These are phyloP conservation scores for Eremothecium coryli DNA, from an alignment of 1,139 yeast genomes.

Conservation along the genomic window DNA sequence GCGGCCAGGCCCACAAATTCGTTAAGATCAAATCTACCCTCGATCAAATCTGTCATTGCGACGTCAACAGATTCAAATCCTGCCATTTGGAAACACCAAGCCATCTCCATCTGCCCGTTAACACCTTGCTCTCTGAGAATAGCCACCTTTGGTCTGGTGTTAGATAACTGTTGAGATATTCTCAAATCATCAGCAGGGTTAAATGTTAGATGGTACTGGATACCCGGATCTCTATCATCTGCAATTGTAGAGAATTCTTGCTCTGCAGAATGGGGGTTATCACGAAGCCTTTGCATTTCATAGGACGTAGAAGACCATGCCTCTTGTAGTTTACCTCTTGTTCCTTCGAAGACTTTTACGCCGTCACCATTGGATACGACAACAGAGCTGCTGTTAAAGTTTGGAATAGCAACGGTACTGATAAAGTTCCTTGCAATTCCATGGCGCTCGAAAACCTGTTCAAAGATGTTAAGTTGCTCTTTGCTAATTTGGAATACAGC, in stretches of 20 bases:
- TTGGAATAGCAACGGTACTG: slow-evolving; percentile 59
- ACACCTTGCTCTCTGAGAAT: slow-evolving; percentile 98
- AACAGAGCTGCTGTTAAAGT: slow-evolving; percentile 44
- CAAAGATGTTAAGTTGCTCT: slow-evolving; percentile 46
- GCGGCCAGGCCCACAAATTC: slow-evolving; percentile 93
- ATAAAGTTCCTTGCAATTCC: slow-evolving; percentile 53
- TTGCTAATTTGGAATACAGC: slow-evolving; percentile 83
- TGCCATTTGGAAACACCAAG: slow-evolving; percentile 91
- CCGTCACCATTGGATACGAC: slow-evolving; percentile 41
- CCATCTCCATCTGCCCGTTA: slow-evolving; percentile 97
- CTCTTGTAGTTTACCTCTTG: slow-evolving; percentile 69
- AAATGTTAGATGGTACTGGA: slow-evolving; percentile 68
- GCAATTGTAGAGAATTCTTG: slow-evolving; percentile 69
- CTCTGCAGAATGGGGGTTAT: slow-evolving; percentile 82
- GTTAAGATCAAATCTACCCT: slow-evolving; percentile 62
- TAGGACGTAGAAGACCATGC: slow-evolving; percentile 86
- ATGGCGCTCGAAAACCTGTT: slow-evolving; percentile 42
- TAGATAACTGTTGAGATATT: slow-evolving; percentile 29
- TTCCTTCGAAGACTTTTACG: slow-evolving; percentile 37
- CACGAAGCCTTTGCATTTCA: slow-evolving; percentile 84
- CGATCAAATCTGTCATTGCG: slow-evolving; percentile 88
- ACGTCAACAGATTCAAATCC: slow-evolving; percentile 92
- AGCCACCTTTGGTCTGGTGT: slow-evolving; percentile 75
- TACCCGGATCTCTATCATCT: slow-evolving; percentile 87
- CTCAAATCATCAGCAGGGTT: slow-evolving; percentile 42